Evolutionary conservation across 2,329 filamentous ascomycete species (phyloP).

Genomic region (Neoarthrinium moseri): DNA sequence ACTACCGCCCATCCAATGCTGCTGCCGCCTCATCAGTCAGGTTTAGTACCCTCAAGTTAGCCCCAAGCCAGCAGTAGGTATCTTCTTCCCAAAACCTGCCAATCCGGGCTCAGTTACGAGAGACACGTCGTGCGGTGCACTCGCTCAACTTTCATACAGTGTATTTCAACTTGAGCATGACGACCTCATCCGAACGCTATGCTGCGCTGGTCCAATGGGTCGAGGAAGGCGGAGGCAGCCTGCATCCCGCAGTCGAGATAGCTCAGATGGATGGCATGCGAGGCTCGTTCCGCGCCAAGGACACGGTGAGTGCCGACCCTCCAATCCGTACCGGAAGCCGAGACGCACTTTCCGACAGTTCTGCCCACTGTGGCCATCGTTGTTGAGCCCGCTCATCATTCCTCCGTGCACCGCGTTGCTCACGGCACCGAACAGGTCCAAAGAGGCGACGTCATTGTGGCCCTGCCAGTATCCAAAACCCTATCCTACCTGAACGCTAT

Average conservation of each 20-base stretch:
- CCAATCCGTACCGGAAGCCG: no score
- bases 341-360: no score
- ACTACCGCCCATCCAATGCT: no score
- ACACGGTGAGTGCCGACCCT: conserved; percentile 15
- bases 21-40: no score
- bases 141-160: no score
- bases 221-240: conserved; percentile 38
- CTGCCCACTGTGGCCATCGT: no score
- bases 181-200: conserved; percentile 23
- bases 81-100: no score
- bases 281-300: conserved; percentile 52
- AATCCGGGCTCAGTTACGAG: no score
- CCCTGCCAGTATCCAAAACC: conserved; percentile 49
- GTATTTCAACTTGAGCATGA: conserved; percentile 17
- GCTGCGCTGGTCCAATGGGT: conserved; percentile 48
- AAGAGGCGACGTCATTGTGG: conserved; percentile 45
- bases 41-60: no score
- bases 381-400: no score
- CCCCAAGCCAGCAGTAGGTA: no score
- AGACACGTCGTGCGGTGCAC: no score
- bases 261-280: conserved; percentile 49
- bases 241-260: conserved; percentile 53
- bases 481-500: conserved; percentile 60
- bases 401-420: not conserved
- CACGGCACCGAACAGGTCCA: conserved; percentile 20